A percentile compares a stretch with the other conserved stretches of the same genome.
Evolutionary conservation across 192 early-diverging fungal genomes (phyloP).

Genomic region (Rhizophagus clarus): DNA sequence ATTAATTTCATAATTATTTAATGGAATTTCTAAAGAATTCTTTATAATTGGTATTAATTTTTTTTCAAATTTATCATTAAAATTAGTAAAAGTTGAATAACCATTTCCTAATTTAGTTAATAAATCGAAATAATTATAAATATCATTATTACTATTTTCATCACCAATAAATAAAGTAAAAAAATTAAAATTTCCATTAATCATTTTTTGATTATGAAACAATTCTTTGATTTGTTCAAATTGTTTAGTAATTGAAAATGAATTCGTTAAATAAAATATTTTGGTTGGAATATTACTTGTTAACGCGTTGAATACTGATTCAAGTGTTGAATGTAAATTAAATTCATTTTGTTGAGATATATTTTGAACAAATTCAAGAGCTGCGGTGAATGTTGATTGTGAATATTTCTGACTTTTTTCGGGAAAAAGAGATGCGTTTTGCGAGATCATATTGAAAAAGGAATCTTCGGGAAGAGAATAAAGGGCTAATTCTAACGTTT

Average conservation of each 20-base stretch:
- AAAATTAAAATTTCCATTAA: background rate
- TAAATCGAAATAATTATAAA: background rate
- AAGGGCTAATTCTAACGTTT: slow-evolving; percentile 47
- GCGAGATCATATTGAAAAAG: slow-evolving; percentile 53
- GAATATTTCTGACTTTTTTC: slow-evolving; percentile 38
- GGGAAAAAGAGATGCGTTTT: slow-evolving; percentile 39
- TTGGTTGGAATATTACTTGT: background rate
- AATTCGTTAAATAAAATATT: background rate
- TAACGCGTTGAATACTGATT: background rate
- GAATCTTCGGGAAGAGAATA: slow-evolving; percentile 47
- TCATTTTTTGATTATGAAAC: background rate
- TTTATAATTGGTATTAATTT: background rate
- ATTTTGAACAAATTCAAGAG: slow-evolving; percentile 31
- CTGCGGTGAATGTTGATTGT: slow-evolving; percentile 39
- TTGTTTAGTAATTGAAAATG: background rate
- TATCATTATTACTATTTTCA: background rate
- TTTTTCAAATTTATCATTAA: background rate
- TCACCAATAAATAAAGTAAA: background rate
- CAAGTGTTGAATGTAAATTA: background rate
- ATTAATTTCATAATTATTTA: background rate
- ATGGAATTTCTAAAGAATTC: background rate
- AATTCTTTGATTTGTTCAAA: background rate
- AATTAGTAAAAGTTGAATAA: background rate
- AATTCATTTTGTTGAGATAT: slow-evolving; percentile 29
- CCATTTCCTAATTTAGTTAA: background rate